These are phyloP conservation scores for Geotrichum restrictum DNA, from an alignment of 1,139 yeast genomes.

Conservation along the genomic window DNA sequence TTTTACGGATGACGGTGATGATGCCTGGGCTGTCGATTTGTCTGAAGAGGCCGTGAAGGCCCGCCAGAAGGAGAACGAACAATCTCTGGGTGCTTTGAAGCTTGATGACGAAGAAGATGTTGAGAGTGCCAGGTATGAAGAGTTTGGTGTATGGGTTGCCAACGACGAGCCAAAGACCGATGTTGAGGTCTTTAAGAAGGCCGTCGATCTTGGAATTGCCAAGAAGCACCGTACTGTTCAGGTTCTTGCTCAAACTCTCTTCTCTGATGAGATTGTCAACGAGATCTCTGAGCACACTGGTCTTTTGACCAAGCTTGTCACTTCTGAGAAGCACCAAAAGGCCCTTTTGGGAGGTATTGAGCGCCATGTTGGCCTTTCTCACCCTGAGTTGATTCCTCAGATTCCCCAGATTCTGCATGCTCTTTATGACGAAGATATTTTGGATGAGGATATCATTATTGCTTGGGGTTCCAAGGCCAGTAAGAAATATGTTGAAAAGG, in stretches of 20 bases:
- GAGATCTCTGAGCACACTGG: constrained; percentile 79
- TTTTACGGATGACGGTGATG: constrained; percentile 66
- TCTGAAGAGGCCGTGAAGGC: constrained; percentile 94
- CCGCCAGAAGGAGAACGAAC: constrained; percentile 84
- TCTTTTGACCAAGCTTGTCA: constrained; percentile 70
- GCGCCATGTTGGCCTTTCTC: constrained; percentile 81
- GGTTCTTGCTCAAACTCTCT: constrained; percentile 86
- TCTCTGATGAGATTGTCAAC: constrained; percentile 70
- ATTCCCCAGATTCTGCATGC: constrained; percentile 79
- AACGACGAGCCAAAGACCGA: constrained; percentile 67
- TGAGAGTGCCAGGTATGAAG: constrained; percentile 48
- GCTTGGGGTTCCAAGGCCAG: constrained; percentile 91
- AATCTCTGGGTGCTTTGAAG: constrained; percentile 43
- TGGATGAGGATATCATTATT: constrained; percentile 74
- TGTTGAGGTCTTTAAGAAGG: constrained; percentile 88
- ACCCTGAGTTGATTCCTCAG: constrained; percentile 66
- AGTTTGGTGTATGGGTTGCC: constrained; percentile 88
- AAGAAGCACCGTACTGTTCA: constrained; percentile 76
- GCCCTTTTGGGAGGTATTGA: constrained; percentile 94
- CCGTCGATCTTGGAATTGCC: constrained; percentile 70
- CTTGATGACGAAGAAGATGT: constrained; percentile 43
- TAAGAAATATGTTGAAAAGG: constrained; percentile 91
- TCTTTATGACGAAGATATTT: constrained; percentile 76
- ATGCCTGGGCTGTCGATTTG: constrained; percentile 97
- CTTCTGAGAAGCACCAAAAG: constrained; percentile 63